These are phyloP conservation scores for Tuber magnatum DNA, from an alignment of 495 filamentous ascomycete species.

Conservation along the genomic window DNA sequence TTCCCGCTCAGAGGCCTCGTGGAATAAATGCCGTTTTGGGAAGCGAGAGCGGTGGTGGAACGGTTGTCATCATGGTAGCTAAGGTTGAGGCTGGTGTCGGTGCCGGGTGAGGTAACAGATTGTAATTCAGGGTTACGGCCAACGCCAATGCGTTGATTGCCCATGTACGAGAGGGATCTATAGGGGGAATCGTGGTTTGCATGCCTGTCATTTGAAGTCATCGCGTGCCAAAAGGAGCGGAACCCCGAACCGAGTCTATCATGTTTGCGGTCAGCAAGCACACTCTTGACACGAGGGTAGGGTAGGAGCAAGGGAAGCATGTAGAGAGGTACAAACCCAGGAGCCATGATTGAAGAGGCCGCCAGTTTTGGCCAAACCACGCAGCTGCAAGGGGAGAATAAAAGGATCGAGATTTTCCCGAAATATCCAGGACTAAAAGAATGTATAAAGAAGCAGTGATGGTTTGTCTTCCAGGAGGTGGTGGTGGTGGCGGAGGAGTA, in stretches of 20 bases:
- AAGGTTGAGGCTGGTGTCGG: slow-evolving; percentile 60
- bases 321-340: slow-evolving; percentile 2
- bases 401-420: not conserved
- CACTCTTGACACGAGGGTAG: not conserved
- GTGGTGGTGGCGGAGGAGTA: slow-evolving; percentile 22
- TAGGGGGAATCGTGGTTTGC: slow-evolving; percentile 80
- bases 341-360: not conserved
- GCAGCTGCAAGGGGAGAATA: not conserved
- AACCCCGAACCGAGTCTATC: slow-evolving; percentile 57
- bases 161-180: slow-evolving; percentile 54
- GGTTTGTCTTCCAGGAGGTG: slow-evolving; percentile 14
- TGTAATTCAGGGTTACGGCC: slow-evolving; percentile 62
- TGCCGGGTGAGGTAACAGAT: slow-evolving; percentile 71
- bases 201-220: slow-evolving; percentile 75
- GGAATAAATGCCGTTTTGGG: slow-evolving; percentile 44
- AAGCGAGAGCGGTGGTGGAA: slow-evolving; percentile 50
- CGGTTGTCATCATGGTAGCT: slow-evolving; percentile 67
- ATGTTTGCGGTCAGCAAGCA: not conserved
- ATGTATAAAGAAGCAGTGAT: slow-evolving; percentile 11
- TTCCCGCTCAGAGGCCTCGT: slow-evolving; percentile 49
- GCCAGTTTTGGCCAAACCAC: not conserved
- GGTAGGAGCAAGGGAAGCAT: not conserved
- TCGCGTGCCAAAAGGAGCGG: slow-evolving; percentile 89
- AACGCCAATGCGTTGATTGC: slow-evolving; percentile 67
- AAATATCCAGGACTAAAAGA: not conserved